These are phyloP conservation scores for Pisolithus albus DNA, from an alignment of 768 basidiomycete genomes.

Conservation along the genomic window DNA sequence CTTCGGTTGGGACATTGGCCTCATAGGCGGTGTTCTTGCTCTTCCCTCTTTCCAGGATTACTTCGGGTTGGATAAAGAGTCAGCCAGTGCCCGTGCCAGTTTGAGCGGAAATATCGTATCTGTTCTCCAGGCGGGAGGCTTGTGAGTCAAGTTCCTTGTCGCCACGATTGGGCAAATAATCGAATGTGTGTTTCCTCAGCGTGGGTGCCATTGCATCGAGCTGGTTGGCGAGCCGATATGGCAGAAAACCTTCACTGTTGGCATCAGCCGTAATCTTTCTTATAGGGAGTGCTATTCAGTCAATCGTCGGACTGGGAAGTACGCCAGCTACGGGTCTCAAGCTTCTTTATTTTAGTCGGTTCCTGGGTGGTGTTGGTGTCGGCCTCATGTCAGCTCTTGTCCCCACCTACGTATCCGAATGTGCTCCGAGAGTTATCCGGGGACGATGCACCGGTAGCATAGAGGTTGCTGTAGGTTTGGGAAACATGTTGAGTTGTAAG, in stretches of 20 bases:
- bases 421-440: conserved; percentile 30
- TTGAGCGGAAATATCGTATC: conserved; percentile 34
- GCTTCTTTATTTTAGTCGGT: conserved; percentile 32
- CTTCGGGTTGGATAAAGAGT: conserved; percentile 26
- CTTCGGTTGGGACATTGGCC: conserved; percentile 33
- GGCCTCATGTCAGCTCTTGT: conserved; percentile 32
- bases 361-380: conserved; percentile 44
- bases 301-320: conserved; percentile 27
- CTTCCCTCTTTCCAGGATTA: conserved; percentile 32
- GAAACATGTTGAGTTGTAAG: conserved; percentile 32
- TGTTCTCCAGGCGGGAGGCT: conserved; percentile 30
- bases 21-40: conserved; percentile 31
- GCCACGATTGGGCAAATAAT: not conserved
- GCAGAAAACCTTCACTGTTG: conserved; percentile 30
- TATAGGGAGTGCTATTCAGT: conserved; percentile 30
- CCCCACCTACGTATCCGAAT: conserved; percentile 34
- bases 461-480: conserved; percentile 27
- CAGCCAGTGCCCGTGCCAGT: conserved; percentile 18
- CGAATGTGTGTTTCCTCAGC: conserved; percentile 3
- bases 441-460: conserved; percentile 31
- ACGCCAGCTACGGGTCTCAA: conserved; percentile 20
- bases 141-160: conserved; percentile 17
- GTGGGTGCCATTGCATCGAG: conserved; percentile 25
- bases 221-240: conserved; percentile 26
- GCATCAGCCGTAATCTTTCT: conserved; percentile 27